phyloP scores from a whole-genome alignment of 257 asterid genomes.

The Dorcoceras hygrometricum region DNA sequence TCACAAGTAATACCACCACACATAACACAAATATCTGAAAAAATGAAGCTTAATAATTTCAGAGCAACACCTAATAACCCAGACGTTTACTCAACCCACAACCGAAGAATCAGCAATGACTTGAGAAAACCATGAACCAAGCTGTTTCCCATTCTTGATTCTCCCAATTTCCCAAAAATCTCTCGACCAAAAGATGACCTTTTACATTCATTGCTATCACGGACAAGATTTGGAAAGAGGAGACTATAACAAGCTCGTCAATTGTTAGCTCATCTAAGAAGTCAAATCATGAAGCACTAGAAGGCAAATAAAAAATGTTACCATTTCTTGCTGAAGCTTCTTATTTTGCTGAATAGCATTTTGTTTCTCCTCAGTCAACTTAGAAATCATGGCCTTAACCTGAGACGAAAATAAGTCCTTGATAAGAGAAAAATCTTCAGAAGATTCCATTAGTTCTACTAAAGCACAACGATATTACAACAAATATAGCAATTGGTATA shows the following conservation, averaged over 20 bases:
- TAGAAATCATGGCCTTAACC: slow-evolving; percentile 67
- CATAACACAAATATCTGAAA: not conserved
- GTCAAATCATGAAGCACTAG: slow-evolving; percentile 9
- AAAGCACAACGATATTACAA: slow-evolving; percentile 1
- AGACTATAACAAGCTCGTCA: not conserved
- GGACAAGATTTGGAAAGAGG: not conserved
- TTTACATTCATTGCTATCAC: not conserved
- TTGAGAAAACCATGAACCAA: not conserved
- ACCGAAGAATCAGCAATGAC: not conserved
- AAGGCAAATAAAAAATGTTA: slow-evolving; percentile 24
- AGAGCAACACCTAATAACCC: not conserved
- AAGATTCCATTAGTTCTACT: slow-evolving; percentile 8
- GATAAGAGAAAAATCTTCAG: not conserved
- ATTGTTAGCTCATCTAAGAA: not conserved
- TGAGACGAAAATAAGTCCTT: slow-evolving; percentile 27
- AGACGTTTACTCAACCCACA: not conserved
- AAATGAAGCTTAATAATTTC: not conserved
- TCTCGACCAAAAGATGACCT: not conserved
- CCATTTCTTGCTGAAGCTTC: slow-evolving; percentile 69
- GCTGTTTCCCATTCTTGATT: not conserved
- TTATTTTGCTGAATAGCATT: slow-evolving; percentile 58
- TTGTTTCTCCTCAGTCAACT: slow-evolving; percentile 76
- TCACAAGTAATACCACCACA: not conserved
- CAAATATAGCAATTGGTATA: not conserved
- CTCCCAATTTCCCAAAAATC: not conserved